A percentile compares a stretch with the other conserved stretches of the same genome.
Evolutionary conservation across 176 grass and related monocot genomes (phyloP).

Genomic region (Raddia guianensis): DNA sequence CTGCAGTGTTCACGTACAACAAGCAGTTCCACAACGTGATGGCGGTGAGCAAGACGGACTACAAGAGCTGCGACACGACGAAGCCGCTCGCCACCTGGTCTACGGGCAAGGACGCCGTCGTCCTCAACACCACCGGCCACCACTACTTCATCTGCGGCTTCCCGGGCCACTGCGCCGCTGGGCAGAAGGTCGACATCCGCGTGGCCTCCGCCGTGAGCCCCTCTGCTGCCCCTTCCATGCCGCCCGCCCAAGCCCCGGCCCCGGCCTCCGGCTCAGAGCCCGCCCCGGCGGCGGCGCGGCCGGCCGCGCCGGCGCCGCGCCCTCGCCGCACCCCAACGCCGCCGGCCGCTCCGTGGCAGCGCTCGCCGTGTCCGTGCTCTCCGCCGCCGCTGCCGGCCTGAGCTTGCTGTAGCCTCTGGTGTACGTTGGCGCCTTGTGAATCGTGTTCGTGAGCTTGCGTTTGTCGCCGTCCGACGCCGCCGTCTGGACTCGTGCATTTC

Average conservation of each 20-base stretch:
- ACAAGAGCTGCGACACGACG: constrained; percentile 53
- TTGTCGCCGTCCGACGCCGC: neutral
- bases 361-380: constrained; percentile 34
- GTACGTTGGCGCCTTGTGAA: constrained; percentile 24
- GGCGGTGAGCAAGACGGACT: constrained; percentile 75
- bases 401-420: constrained; percentile 16
- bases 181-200: constrained; percentile 79
- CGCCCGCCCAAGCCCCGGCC: constrained; percentile 39
- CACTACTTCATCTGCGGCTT: constrained; percentile 91
- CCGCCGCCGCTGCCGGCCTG: constrained; percentile 28
- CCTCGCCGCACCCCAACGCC: constrained; percentile 43
- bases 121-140: constrained; percentile 59
- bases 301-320: constrained; percentile 10
- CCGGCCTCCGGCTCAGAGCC: constrained; percentile 15
- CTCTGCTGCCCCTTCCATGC: constrained; percentile 64
- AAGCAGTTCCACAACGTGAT: constrained; percentile 83
- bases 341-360: constrained; percentile 34
- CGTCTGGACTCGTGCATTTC: neutral
- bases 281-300: neutral
- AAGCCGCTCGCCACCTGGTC: constrained; percentile 65
- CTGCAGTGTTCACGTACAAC: constrained; percentile 82
- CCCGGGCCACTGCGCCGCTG: constrained; percentile 62
- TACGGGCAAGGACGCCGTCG: constrained; percentile 80
- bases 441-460: constrained; percentile 43
- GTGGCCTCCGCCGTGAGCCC: constrained; percentile 29